These are phyloP conservation scores for Mucor racemosus DNA, from an alignment of 371 early-diverging fungal genomes.

Conservation along the genomic window DNA sequence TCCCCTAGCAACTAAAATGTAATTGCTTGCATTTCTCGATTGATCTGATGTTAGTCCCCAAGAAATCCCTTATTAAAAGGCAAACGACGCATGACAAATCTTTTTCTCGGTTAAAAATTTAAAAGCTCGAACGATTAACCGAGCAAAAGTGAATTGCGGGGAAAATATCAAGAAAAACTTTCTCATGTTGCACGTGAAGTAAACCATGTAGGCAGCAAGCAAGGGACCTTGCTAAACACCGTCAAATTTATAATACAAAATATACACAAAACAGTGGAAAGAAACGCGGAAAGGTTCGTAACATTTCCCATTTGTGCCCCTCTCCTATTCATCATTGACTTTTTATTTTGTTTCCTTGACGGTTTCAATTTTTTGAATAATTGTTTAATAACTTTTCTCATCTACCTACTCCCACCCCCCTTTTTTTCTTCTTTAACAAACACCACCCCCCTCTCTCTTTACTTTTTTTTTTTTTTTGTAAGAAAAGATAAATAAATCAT, in stretches of 20 bases:
- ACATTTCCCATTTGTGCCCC: background rate
- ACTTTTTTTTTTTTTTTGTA: conserved; percentile 1
- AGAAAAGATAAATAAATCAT: conserved; percentile 16
- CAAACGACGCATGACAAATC: conserved; percentile 5
- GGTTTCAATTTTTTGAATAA: background rate
- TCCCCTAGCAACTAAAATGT: too few relatives aligned
- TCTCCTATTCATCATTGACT: background rate
- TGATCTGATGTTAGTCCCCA: background rate
- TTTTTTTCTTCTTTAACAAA: conserved; percentile 16
- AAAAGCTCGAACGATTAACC: background rate
- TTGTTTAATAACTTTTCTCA: conserved; percentile 6
- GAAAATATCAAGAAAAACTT: conserved; percentile 7
- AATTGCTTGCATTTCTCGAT: background rate
- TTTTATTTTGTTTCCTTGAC: conserved; percentile 1
- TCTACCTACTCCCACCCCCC: conserved; percentile 11
- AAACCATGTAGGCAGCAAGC: conserved; percentile 11
- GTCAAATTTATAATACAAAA: conserved; percentile 29
- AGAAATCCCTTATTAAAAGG: background rate
- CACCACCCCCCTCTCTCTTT: conserved; percentile 28
- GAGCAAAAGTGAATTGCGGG: conserved; percentile 16
- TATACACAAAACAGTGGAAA: conserved; percentile 15
- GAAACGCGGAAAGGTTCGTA: conserved; percentile 21
- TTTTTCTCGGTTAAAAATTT: conserved; percentile 6
- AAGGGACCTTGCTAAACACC: conserved; percentile 23
- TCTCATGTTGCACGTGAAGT: conserved; percentile 23